Base-by-base conservation (phyloP, 495 filamentous ascomycete species). In the Stereocaulon alpinum region DNA sequence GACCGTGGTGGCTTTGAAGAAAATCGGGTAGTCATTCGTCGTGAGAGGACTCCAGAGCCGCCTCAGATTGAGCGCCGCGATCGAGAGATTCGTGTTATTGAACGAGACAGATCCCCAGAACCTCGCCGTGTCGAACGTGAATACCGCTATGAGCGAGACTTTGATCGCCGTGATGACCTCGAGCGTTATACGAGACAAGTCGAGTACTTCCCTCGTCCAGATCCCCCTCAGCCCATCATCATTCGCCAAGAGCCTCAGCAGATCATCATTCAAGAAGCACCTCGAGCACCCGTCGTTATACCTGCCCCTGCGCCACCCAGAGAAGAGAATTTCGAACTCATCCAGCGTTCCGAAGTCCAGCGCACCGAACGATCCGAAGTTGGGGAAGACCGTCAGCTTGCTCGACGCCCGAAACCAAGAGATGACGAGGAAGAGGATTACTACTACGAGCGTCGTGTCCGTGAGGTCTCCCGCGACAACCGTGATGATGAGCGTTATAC, bases 201-300 rank as follows among this genome's bases (percentile, higher is more conserved):
- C 47, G 88, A 91, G 58, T 84, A 84, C 70, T 86, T 81, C 70
- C 71, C 73, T n/a, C 73, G 75, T 17, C 76, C 76, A 15, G 75
- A 81, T 29, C 76, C 77, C 45, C 71, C 75, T 0, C 69, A 77
- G 57, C 83, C 86, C 45, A 83, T 87, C 63, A 74, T 89, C 65
- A 86, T 91, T 70, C 85, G 80, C 63, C 82, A 82, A 47, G 81
- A 89, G 65, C 77, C 76, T 47, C 84, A 88, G 64, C 81, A 80
- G 67, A 81, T 91, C 72, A 86, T 90, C 65, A 77, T 90, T 61
- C 80, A 86, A 68, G 84, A 91, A 75, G 78, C 80, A 5, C 82
- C 84, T n/a, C 83, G 81, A 50, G 75, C 82, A 49, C 83, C 83
- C 9, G 75, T 89, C 59, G 82, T 91, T 53, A 66, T 87, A 42